Conservation (phyloP, 805 yeast species). For the Hagleromyces aurorensis region DNA sequence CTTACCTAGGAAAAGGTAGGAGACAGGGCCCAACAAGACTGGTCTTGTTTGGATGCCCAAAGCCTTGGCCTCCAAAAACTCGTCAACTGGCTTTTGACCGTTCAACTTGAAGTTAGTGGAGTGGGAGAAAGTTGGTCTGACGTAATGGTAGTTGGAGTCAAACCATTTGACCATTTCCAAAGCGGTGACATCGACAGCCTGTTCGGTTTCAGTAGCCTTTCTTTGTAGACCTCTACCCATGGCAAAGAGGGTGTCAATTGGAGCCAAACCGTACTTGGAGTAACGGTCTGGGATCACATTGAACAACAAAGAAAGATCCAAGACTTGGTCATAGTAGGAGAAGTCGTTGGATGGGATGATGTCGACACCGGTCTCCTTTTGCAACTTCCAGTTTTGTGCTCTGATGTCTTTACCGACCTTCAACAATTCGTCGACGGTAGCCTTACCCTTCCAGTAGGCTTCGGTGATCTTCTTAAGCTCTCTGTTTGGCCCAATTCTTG, state of each 20-base stretch:
- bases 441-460: slow-evolving; percentile 97
- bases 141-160: slow-evolving; percentile 99
- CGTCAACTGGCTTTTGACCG: slow-evolving; percentile 94
- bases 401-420: slow-evolving; percentile 93
- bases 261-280: slow-evolving; percentile 80
- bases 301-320: slow-evolving; percentile 86
- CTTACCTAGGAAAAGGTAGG: slow-evolving; percentile 92
- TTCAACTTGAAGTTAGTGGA: slow-evolving; percentile 92
- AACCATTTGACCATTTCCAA: slow-evolving; percentile 99
- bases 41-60: slow-evolving; percentile 97
- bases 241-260: slow-evolving; percentile 90
- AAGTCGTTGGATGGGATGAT: slow-evolving; percentile 96
- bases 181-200: slow-evolving; percentile 97
- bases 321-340: slow-evolving; percentile 95
- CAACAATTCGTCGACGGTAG: slow-evolving; percentile 75
- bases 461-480: slow-evolving; percentile 98
- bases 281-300: slow-evolving; percentile 96
- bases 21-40: slow-evolving; percentile 92
- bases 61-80: slow-evolving; percentile 95
- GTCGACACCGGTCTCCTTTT: slow-evolving; percentile 95
- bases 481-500: slow-evolving; percentile 99
- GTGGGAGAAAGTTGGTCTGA: slow-evolving; percentile 97
- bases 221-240: slow-evolving; percentile 99
- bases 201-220: slow-evolving; percentile 76
- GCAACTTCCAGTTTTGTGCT: slow-evolving; percentile 95